Base-by-base conservation (phyloP, 495 filamentous ascomycete genomes). In the Evansstolkia leycettana region DNA sequence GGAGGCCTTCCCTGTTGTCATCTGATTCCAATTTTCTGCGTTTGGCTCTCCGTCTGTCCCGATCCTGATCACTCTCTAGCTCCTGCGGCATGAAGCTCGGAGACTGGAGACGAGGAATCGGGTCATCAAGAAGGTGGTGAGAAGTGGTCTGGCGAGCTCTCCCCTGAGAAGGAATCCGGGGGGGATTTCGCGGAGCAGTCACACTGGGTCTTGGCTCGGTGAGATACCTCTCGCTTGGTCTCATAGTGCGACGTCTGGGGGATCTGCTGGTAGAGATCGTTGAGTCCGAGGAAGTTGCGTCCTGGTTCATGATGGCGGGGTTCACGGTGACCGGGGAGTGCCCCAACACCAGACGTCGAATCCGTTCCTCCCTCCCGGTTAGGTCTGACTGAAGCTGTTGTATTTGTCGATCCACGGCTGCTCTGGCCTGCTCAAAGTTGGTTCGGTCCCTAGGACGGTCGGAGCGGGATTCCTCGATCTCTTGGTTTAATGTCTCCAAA, bases 21-120 rank as follows among this genome's bases (percentile, higher is more conserved):
- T 85, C 80, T 5, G 71, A 57, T 31, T 85, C 80, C 20, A 89
- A 49, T 57, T 85, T 88, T 37, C 84, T 71, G 24, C 86, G 73
- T 53, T 94, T 94, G 33, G 57, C 43, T 30, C 74, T 58, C 36
- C 68, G 69, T 38, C 56, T 62, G 33, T 46, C 45, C 43, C 31
- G 41, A 29, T 31, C 32, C n/a, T 38, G 45, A 31, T 53, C 46
- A n/a, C 35, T 39, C 16, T 51, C 48, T 2, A 37, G 42, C 25
- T 63, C 59, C 9, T 51, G 50, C 2, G 56, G 45, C 45, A 59
- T 59, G 34, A 64, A 39, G 40, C 59, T 48, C 27, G 62, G 51
- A 19, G 65, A 52, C 11, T 51, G 48, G 18, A 57, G 36, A 15
- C 47, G 47, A 7, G 70, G 60, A 23, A 64, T 48, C 29, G 62